Conservation (phyloP, 2,329 filamentous ascomycete species). For the Pseudocercospora fuligena region DNA sequence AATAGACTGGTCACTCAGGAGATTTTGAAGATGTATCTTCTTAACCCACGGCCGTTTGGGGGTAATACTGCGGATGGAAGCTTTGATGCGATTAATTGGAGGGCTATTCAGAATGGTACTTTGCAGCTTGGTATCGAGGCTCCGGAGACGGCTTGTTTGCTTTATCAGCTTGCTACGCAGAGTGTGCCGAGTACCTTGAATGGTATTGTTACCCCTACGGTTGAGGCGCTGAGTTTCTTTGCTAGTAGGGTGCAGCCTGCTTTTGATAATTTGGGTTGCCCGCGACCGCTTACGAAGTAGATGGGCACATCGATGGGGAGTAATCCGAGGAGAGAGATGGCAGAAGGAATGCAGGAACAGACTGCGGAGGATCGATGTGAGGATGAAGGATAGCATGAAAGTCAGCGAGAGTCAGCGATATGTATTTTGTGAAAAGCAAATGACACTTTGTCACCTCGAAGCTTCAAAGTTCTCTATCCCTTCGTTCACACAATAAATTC, state of each 20-base stretch:
- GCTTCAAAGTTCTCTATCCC: too few relatives aligned
- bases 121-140: background rate
- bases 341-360: too few relatives aligned
- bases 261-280: slow-evolving; percentile 46
- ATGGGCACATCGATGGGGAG: too few relatives aligned
- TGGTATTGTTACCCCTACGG: slow-evolving; percentile 43
- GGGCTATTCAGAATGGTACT: background rate
- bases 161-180: slow-evolving; percentile 49
- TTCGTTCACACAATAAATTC: too few relatives aligned
- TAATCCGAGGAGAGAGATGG: too few relatives aligned
- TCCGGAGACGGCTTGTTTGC: slow-evolving; percentile 42
- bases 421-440: too few relatives aligned
- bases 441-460: too few relatives aligned
- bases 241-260: slow-evolving; percentile 38
- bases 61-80: slow-evolving; percentile 35
- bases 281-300: slow-evolving; percentile 24
- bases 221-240: slow-evolving; percentile 42
- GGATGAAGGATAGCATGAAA: too few relatives aligned
- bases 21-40: slow-evolving; percentile 48
- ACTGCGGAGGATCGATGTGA: too few relatives aligned
- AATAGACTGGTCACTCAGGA: slow-evolving; percentile 44
- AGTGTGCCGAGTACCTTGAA: slow-evolving; percentile 46
- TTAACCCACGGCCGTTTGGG: slow-evolving; percentile 48
- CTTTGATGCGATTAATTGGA: slow-evolving; percentile 29
- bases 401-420: too few relatives aligned